A percentile compares a stretch with the other conserved stretches of the same genome.
phyloP scores from a whole-genome alignment of 176 grass and related monocot genomes.

The Zizania latifolia region DNA sequence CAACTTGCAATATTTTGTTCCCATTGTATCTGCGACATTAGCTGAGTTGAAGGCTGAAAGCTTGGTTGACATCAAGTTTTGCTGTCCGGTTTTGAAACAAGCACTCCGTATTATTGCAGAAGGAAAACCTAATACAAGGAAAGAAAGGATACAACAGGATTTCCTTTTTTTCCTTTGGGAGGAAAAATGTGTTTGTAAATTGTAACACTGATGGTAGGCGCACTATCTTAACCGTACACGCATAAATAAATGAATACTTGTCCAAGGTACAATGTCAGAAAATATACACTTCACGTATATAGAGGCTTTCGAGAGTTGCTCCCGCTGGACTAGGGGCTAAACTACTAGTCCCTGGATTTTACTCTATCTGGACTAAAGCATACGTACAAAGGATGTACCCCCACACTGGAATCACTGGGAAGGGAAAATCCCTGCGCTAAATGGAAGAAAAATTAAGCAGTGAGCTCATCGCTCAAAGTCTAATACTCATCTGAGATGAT shows the following conservation, averaged over 20 bases:
- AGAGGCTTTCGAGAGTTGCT: constrained; percentile 29
- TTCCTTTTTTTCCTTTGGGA: neutral
- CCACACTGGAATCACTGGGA: constrained; percentile 34
- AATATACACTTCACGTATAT: constrained; percentile 60
- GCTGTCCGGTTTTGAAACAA: neutral
- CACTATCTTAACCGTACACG: constrained; percentile 24
- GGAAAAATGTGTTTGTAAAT: neutral
- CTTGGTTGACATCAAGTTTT: neutral
- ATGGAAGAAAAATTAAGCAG: neutral
- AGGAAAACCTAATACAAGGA: no score
- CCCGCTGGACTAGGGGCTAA: constrained; percentile 31
- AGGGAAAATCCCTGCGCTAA: constrained; percentile 44
- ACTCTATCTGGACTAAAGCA: constrained; percentile 38
- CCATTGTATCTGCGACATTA: neutral
- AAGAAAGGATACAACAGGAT: no score
- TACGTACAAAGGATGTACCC: constrained; percentile 31
- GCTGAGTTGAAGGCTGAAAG: neutral
- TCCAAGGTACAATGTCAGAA: constrained; percentile 29
- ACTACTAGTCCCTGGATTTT: constrained; percentile 37
- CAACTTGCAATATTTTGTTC: no score
- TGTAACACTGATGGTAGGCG: neutral
- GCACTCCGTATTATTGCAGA: no score
- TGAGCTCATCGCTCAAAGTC: constrained; percentile 4
- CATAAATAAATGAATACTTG: constrained; percentile 54
- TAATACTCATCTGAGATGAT: constrained; percentile 36